Evolutionary conservation across 1,284 basidiomycete species (phyloP), one percentile per base, ranked within the genome.

Genomic region (Microbotryum silenes-acaulis): DNA sequence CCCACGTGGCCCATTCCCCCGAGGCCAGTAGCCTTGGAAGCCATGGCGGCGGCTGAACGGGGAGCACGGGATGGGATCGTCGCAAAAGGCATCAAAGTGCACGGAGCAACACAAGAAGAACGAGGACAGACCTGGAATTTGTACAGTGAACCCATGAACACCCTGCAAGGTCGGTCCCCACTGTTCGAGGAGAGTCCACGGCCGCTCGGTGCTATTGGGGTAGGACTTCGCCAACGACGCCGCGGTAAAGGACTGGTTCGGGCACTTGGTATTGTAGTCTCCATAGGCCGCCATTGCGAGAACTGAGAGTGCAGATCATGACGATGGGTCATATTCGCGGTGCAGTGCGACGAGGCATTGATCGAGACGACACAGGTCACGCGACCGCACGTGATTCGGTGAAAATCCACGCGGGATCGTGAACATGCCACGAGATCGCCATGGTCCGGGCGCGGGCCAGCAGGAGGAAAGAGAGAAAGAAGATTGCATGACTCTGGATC

Each of bases 151-250:
- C 6, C 71, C 71, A 21, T 59, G 23, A 0, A 65, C 45, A 1
- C 71, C 71, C 6, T 55, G 58, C 8, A 54, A 61, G 8, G 70
- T 71, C 6, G 71, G 69, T n/a, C 67, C 67, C 23, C 62, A 72
- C 10, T 47, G 27, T 21, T 65, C 55, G 25, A 72, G 44, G 8
- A 65, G n/a, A 2, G 67, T 69, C 66, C 67, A 72, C 3, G 70
- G 65, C 9, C 51, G 59, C 4, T 59, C 65, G 9, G 64, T 64
- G 33, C 59, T 62, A 42, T 65, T 59, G 8, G 70, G 70, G 59
- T 68, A 68, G 12, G 62, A 61, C 23, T 56, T 31, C 12, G 37
- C n/a, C 4, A 70, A 54, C 2, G 58, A 42, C 0, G 27, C 58
- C 21, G 58, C 47, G 7, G 61, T 62, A 51, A 72, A 72, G 9